Conservation (phyloP, 2,329 filamentous ascomycete species). For the Aspergillus aculeatus region DNA sequence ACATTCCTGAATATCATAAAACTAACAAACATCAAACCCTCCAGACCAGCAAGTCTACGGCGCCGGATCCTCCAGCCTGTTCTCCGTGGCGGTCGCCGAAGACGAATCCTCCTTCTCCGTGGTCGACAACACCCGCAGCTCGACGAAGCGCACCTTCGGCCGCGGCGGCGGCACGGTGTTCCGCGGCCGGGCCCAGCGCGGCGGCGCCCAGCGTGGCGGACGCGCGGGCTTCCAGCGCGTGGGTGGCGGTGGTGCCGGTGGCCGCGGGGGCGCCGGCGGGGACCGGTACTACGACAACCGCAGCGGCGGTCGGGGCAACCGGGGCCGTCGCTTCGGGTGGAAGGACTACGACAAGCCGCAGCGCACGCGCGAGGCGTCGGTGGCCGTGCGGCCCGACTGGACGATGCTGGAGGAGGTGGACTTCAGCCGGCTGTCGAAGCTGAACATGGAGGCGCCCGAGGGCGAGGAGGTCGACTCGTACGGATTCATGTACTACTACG, state of each 20-base stretch:
- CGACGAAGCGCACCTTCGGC: slow-evolving; percentile 76
- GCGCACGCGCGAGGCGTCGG: slow-evolving; percentile 90
- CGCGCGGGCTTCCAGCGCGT: slow-evolving; percentile 72
- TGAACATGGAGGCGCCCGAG: slow-evolving; percentile 91
- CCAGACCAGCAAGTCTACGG: slow-evolving; percentile 98
- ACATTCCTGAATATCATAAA: too few species aligned
- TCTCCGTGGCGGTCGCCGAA: slow-evolving; percentile 87
- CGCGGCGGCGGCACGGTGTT: slow-evolving; percentile 88
- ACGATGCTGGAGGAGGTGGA: slow-evolving; percentile 96
- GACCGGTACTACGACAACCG: slow-evolving; percentile 68
- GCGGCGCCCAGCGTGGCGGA: slow-evolving; percentile 71
- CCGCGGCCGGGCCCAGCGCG: slow-evolving; percentile 73
- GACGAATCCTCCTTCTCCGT: slow-evolving; percentile 98
- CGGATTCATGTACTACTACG: slow-evolving; percentile 98
- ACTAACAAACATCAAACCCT: background rate
- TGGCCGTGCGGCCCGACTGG: slow-evolving; percentile 97
- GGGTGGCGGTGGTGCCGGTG: slow-evolving; percentile 64
- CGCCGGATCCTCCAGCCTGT: slow-evolving; percentile 78
- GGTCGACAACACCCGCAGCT: slow-evolving; percentile 89
- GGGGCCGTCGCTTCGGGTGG: slow-evolving; percentile 90
- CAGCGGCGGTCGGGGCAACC: slow-evolving; percentile 65
- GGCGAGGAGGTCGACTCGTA: slow-evolving; percentile 95
- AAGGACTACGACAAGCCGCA: slow-evolving; percentile 98
- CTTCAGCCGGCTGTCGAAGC: slow-evolving; percentile 89
- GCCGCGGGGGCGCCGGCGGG: slow-evolving; percentile 65